Evolutionary conservation across 352 stramenopile species (phyloP).

Genomic region (Pythium insidiosum): DNA sequence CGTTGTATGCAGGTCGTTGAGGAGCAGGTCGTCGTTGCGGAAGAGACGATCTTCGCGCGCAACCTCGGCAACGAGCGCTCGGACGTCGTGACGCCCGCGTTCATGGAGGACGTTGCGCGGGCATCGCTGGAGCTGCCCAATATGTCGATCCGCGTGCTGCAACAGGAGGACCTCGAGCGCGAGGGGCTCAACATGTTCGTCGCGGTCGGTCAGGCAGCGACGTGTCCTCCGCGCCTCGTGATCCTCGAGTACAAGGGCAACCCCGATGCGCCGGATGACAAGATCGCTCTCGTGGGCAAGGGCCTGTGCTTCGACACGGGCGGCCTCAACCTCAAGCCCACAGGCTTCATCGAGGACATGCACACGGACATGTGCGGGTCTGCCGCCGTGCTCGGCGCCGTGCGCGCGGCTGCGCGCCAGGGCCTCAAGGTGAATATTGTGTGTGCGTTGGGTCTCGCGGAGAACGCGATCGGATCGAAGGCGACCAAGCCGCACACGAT

Average conservation of each 20-base stretch:
- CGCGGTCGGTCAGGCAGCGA: conserved; percentile 68
- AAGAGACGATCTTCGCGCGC: conserved; percentile 81
- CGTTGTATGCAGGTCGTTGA: conserved; percentile 26
- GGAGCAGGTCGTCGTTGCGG: conserved; percentile 55
- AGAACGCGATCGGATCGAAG: conserved; percentile 85
- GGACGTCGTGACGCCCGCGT: conserved; percentile 67
- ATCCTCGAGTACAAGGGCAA: conserved; percentile 79
- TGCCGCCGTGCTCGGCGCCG: conserved; percentile 74
- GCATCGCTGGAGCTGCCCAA: conserved; percentile 65
- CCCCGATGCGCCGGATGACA: conserved; percentile 41
- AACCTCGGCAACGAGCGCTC: conserved; percentile 81
- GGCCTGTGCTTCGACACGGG: conserved; percentile 93
- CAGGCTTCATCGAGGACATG: conserved; percentile 88
- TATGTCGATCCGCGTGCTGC: conserved; percentile 72
- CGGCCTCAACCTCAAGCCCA: conserved; percentile 93
- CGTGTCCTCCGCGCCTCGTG: conserved; percentile 68
- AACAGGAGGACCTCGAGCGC: conserved; percentile 61
- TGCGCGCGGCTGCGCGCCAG: conserved; percentile 60
- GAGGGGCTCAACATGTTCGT: conserved; percentile 85
- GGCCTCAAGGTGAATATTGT: conserved; percentile 80
- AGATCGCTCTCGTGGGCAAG: conserved; percentile 89
- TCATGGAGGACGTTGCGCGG: conserved; percentile 72
- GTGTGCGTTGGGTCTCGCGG: conserved; percentile 61
- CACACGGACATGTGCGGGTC: conserved; percentile 91
- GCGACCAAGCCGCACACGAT: conserved; percentile 83